Evolutionary conservation across 2,329 filamentous ascomycete genomes (phyloP), one percentile per base, ranked within the genome.

Genomic region (Fusarium scirpi): DNA sequence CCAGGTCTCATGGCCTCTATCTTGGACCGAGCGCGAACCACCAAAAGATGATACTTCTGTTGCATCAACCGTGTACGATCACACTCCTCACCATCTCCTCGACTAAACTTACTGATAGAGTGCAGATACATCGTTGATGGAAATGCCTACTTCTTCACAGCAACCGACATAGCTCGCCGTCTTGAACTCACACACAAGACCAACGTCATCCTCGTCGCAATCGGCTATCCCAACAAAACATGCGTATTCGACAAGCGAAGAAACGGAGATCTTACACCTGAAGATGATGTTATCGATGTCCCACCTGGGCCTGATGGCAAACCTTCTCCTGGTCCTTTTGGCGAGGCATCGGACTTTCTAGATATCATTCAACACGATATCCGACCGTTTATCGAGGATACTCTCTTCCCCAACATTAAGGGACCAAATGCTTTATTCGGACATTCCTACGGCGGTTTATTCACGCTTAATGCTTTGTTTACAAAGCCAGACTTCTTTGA

Each of bases 401-500:
- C 53, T 0, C 49, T 78, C 15, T 77, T 79, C 53, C 62, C 68
- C 2, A 15, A 70, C n/a, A 25, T 64, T 3, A 71, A 72, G 72
- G 70, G 75, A 1, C 78, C 78, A n/a, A 82, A 82, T 41, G 84
- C 81, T 1, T 75, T 86, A 2, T 85, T 81, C 29, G 85, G 84
- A 0, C 84, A 86, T 59, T 86, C 84, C 0, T 85, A 83, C 43
- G 84, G 83, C 4, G 85, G 84, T 0, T 71, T 86, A 0, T 86
- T 86, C 45, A 74, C 79, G 5, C 76, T 86, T 0, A 82, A 85
- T 57, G 76, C 81, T 0, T 76, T 86, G 0, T 82, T 83, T 60
- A 82, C 78, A 1, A 74, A 76, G 6, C 80, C 82, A 0, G 69
- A 72, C 3, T 73, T 78, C 2, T 86, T 86, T 58, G 79, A 85